Evolutionary conservation across 1,284 basidiomycete genomes (phyloP), one percentile per base, ranked within the genome.

Genomic region (Sutorius eximius): DNA sequence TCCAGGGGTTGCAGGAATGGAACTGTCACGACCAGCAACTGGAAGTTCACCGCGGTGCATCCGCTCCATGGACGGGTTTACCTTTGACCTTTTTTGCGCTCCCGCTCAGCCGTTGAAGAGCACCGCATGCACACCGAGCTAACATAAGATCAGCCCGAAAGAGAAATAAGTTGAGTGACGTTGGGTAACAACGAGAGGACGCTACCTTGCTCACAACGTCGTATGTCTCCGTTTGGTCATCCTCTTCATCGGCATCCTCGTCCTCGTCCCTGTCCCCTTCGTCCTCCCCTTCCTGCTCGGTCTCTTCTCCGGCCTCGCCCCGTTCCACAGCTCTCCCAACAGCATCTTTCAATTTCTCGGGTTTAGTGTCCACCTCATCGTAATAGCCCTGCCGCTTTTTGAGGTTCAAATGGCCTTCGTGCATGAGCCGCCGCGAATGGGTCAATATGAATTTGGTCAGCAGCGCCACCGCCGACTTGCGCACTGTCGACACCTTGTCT

Each of bases 401-500:
- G 5, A 86, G 73, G 45, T 86, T 83, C 49, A 99, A 76, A 44
- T 85, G 82, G 0, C 95, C 95, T 0, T 94, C 95, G 63, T 97
- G 87, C 71, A 91, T 81, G 10, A 83, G 66, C 0, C 89, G 90
- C 68, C 92, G 98, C 2, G 96, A 95, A 74, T 99, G 96, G 0
- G 95, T 98, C 57, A 83, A 65, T 41, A 99, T 77, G 22, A 99
- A 77, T 65, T 86, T 85, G 45, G 85, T 84, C 32, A 99, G 74
- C 7, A 98, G 76, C 18, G 83, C 81, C 49, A 93, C 89, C 11
- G 95, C 90, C 56, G 83, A 85, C 71, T 94, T 94, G 61, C 96
- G 81, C 12, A 96, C 96, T 11, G 83, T 86, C 32, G 91, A 86
- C 1, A 86, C 87, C 75, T 98, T 98, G 77, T 99, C 97, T 63